Percentiles rank a stretch among this genome's conserved stretches.
Evolutionary conservation across 1,284 basidiomycete genomes (phyloP).

Genomic region (Nidula niveotomentosa): DNA sequence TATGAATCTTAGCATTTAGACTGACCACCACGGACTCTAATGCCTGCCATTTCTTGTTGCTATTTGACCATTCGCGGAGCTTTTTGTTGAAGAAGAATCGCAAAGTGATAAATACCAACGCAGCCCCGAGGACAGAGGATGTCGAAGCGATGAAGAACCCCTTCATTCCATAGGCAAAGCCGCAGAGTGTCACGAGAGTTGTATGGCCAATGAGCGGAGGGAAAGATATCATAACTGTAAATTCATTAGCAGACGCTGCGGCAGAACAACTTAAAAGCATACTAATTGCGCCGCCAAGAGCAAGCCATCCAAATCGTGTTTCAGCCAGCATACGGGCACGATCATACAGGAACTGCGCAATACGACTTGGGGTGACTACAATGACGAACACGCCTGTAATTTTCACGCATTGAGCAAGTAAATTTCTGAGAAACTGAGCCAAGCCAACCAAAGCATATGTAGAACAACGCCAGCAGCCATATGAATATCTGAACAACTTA

Average conservation of each 20-base stretch:
- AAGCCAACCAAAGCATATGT: slow-evolving; percentile 19
- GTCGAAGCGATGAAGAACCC: slow-evolving; percentile 67
- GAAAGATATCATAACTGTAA: slow-evolving; percentile 63
- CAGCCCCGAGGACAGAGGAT: slow-evolving; percentile 67
- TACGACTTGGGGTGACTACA: slow-evolving; percentile 58
- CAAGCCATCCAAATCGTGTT: slow-evolving; percentile 61
- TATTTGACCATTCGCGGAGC: slow-evolving; percentile 55
- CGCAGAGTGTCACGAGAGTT: slow-evolving; percentile 63
- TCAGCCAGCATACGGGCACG: slow-evolving; percentile 61
- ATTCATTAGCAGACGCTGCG: slow-evolving; percentile 6
- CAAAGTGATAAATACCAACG: slow-evolving; percentile 61
- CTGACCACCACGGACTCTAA: slow-evolving; percentile 73
- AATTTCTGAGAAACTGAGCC: not conserved
- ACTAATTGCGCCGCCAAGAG: slow-evolving; percentile 55
- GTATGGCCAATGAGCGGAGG: slow-evolving; percentile 82
- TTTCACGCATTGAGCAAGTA: slow-evolving; percentile 13
- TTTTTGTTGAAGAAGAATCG: slow-evolving; percentile 58
- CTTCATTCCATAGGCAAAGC: slow-evolving; percentile 80
- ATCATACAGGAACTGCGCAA: slow-evolving; percentile 73
- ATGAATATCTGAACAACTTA: slow-evolving; percentile 21
- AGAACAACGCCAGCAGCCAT: slow-evolving; percentile 26
- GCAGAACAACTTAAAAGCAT: slow-evolving; percentile 16
- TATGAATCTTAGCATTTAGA: slow-evolving; percentile 7
- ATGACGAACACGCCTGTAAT: slow-evolving; percentile 41
- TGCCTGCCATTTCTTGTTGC: slow-evolving; percentile 75